Evolutionary conservation across 805 yeast species (phyloP), one percentile per base, ranked within the genome.

Genomic region (Yarrowia sp.): DNA sequence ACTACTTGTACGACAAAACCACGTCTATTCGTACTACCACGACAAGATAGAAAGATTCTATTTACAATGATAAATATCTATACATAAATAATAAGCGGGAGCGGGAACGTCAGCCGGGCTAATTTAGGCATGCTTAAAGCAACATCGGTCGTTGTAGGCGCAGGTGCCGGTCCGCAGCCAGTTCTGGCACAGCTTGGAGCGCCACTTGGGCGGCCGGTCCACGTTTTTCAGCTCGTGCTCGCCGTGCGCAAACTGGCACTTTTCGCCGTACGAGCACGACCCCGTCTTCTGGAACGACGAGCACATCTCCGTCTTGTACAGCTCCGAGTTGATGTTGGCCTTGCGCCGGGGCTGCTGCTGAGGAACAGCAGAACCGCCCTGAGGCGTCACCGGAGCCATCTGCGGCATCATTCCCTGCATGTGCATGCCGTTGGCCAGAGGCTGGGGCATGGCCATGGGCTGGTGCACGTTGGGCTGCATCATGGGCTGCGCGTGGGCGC

Each of bases 241-340:
- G 18, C 97, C 97, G 71, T 91, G 97, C 6, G 97, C 97, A 79
- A 91, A 91, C 76, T 91, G 97, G 73, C 97, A 91, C 76, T 91
- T 91, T 66, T 82, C 80, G 1, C 96, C 96, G 72, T 91, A 91
- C 14, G 96, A 96, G 72, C 97, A 91, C 58, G 73, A 69, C 22
- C 84, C 84, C 66, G 83, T 81, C 68, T 82, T 84, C 70, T 84
- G 82, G 71, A 80, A 91, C 24, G 92, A 86, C 38, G 85, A 87
- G 73, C 97, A 91, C 62, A 92, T 79, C 73, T 91, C 97, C 0
- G 97, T 92, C 76, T 91, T 91, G 81, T 90, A 91, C 38, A 91
- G 79, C 66, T 83, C 87, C 31, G 88, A 84, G 72, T 86, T 74
- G 46, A 74, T 72, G 56, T 70, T 67, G 33, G 71, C 71, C 49